Conservation (phyloP, 148 eudicot species). For the Rhododendron ferrugineum region DNA sequence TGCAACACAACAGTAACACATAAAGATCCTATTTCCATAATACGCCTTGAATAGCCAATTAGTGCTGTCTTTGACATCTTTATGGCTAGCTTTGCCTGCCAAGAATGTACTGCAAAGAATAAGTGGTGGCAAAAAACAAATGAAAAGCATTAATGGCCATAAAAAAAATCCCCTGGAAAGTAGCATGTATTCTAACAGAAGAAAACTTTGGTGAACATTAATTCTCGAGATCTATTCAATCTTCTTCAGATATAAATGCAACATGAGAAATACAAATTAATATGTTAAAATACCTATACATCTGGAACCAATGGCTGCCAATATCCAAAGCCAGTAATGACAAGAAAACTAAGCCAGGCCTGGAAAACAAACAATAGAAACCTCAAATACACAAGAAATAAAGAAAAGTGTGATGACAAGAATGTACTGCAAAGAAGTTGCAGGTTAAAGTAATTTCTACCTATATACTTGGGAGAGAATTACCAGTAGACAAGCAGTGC, state of each 20-base stretch:
- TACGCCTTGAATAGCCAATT: conserved; percentile 87
- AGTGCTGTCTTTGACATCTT: conserved; percentile 91
- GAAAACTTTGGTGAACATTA: background rate
- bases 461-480: conserved; percentile 91
- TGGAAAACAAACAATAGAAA: conserved; percentile 23
- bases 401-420: background rate
- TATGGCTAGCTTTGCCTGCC: conserved; percentile 84
- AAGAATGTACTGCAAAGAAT: conserved; percentile 73
- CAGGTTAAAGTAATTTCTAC: conserved; percentile 25
- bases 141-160: background rate
- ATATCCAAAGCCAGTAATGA: conserved; percentile 89
- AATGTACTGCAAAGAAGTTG: background rate
- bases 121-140: background rate
- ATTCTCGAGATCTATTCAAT: background rate
- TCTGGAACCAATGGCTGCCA: conserved; percentile 96
- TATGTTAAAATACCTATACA: conserved; percentile 67
- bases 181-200: background rate
- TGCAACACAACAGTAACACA: conserved; percentile 91
- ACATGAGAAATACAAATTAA: background rate
- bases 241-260: background rate
- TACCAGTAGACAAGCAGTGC: conserved; percentile 90
- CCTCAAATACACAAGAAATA: conserved; percentile 12
- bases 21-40: conserved; percentile 78
- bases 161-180: background rate
- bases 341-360: conserved; percentile 81